Evolutionary conservation across 805 yeast genomes (phyloP), one percentile per base, ranked within the genome.

Genomic region (Saccharomycopsis olivae): DNA sequence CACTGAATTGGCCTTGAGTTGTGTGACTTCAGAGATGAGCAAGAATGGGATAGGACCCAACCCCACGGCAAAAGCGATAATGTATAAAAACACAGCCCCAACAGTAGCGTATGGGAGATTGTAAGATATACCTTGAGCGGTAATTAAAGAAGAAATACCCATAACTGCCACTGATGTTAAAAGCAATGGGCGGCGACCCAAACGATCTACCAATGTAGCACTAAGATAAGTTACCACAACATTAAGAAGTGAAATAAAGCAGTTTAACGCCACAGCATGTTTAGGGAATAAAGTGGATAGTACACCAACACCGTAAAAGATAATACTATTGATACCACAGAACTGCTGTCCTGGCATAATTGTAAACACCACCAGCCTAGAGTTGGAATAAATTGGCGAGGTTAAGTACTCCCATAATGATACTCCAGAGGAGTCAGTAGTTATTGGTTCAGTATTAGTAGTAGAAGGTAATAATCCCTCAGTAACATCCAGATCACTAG

Each of bases 11-110:
- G 89, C 89, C 44, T 76, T 74, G 2, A 70, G 61, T 45, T 87
- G 94, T 0, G 94, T 80, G n/a, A 89, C 77, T 55, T 92, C 97
- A 5, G 94, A 74, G 9, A 89, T 78, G 38, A 88, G 60, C 49
- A 89, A 61, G 61, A 92, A 89, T 31, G 98, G 98, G 40, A 92
- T 87, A 5, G 98, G 98, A 0, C 98, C 98, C 46, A 87, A 57
- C 0, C 98, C 98, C 25, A 82, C 62, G 0, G 96, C 97, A 64
- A 89, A 92, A 20, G 86, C 72, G 1, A 81, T 75, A 36, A 89
- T 87, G 55, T 86, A 88, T 1, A 69, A 53, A 39, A 85, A 71
- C 0, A 87, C 78, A 9, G 87, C 76, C 1, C 69, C 36, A 1
- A 81, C 75, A 1, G 88, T 68, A 11, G 78, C 45, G 0, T 59